Base-by-base conservation (phyloP, 306 rosid species). In the Cercis canadensis region DNA sequence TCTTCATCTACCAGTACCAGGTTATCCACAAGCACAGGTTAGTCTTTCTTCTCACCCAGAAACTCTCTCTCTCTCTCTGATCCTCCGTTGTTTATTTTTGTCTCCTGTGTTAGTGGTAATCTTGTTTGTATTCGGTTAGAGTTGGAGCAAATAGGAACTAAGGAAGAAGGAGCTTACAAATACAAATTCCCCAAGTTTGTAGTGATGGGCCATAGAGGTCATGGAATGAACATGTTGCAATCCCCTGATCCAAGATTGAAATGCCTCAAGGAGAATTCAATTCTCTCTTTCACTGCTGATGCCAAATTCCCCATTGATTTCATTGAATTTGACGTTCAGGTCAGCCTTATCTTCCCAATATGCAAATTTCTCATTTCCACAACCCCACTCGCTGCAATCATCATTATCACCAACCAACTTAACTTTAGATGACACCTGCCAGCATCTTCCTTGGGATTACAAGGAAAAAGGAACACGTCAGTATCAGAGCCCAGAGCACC, bases 321-420 rank as follows among this genome's bases (percentile, higher is more conserved):
- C 83, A 40, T 85, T 47, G 85, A 85, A 52, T 82, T 82, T 21
- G 85, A 82, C 24, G 90, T 85, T 68, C 87, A 77, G 87, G 90
- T 85, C 8, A 59, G 56, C 16, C 4, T 39, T 16, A 19, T 12
- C 7, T 8, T 62, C 37, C 16, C 18, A 0, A 8, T 40, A 8
- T 40, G 3, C 44, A 7, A 40, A 8, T n/a, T n/a, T 0, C 47
- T 43, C 10, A 8, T 43, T 9, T 43, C 47, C n/a, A n/a, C n/a
- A n/a, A n/a, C n/a, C n/a, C n/a, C n/a, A n/a, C n/a, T n/a, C n/a
- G n/a, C n/a, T n/a, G n/a, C n/a, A n/a, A n/a, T n/a, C n/a, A n/a
- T n/a, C n/a, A n/a, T n/a, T n/a, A n/a, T n/a, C n/a, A n/a, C n/a
- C n/a, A n/a, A n/a, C n/a, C n/a, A n/a, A n/a, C n/a, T n/a, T n/a